Percentiles rank a stretch among this genome's conserved stretches.
Conservation (phyloP, 2,329 filamentous ascomycete genomes). For the Colletotrichum karsti region DNA sequence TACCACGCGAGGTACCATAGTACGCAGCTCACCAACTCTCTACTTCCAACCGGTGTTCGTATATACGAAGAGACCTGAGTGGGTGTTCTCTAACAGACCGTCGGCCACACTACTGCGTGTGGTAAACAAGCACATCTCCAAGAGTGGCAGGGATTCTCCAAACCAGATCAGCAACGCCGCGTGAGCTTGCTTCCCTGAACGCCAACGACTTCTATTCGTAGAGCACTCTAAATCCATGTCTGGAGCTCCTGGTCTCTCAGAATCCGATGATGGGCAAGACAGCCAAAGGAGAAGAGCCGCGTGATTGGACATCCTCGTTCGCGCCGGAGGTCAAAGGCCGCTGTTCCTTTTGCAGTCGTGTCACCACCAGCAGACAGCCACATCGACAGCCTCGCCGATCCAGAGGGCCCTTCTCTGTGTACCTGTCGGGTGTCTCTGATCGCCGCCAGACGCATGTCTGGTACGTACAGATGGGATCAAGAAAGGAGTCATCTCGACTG, state of each 20-base stretch:
- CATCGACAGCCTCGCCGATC: conserved; percentile 4
- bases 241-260: no score
- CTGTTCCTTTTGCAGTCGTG: not conserved
- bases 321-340: no score
- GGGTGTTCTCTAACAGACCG: not conserved
- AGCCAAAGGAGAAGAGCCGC: not conserved
- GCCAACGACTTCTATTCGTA: not conserved
- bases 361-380: not conserved
- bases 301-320: no score
- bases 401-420: not conserved
- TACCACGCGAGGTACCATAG: not conserved
- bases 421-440: not conserved
- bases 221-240: not conserved
- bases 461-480: not conserved
- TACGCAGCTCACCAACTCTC: not conserved
- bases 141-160: conserved; percentile 16
- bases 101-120: not conserved
- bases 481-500: not conserved
- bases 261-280: not conserved
- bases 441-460: not conserved
- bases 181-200: not conserved
- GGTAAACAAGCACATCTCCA: not conserved
- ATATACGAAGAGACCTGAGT: not conserved
- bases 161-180: conserved; percentile 7
- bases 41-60: not conserved